Percentiles rank a stretch among this genome's conserved stretches.
Evolutionary conservation across 306 rosid genomes (phyloP).

Genomic region (Astragalus membranaceus): DNA sequence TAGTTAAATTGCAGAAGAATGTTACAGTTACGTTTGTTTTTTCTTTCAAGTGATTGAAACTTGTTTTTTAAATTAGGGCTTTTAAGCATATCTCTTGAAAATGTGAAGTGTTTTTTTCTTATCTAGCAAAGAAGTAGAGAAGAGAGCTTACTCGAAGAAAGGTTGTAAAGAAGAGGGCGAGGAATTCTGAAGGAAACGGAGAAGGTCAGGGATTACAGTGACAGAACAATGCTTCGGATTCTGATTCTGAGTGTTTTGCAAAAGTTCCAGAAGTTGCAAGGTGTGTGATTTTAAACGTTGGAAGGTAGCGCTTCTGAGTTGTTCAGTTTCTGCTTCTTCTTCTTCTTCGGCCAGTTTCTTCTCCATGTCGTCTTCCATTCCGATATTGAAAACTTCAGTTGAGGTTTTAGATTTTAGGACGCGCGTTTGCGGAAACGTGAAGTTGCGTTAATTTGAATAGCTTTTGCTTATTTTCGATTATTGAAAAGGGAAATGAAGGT

Average conservation of each 20-base stretch:
- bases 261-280: conserved; percentile 63
- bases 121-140: neutral
- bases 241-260: conserved; percentile 41
- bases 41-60: neutral
- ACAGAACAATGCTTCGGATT: conserved; percentile 35
- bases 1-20: neutral
- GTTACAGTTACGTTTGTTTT: neutral
- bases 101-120: neutral
- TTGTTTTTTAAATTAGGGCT: neutral
- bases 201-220: conserved; percentile 37
- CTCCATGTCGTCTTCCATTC: conserved; percentile 35
- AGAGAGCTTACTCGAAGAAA: conserved; percentile 59
- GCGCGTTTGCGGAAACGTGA: neutral
- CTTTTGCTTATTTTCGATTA: neutral
- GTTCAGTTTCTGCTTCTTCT: neutral
- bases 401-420: neutral
- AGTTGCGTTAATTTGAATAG: neutral
- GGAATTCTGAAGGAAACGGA: conserved; percentile 47
- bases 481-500: neutral
- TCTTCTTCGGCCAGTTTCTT: neutral
- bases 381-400: neutral
- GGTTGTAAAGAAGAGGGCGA: conserved; percentile 53
- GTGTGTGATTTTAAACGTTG: conserved; percentile 49
- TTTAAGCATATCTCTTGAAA: neutral
- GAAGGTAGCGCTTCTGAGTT: conserved; percentile 36